Base-by-base conservation (phyloP, 2,329 filamentous ascomycete species). In the Fusarium robinianum region DNA sequence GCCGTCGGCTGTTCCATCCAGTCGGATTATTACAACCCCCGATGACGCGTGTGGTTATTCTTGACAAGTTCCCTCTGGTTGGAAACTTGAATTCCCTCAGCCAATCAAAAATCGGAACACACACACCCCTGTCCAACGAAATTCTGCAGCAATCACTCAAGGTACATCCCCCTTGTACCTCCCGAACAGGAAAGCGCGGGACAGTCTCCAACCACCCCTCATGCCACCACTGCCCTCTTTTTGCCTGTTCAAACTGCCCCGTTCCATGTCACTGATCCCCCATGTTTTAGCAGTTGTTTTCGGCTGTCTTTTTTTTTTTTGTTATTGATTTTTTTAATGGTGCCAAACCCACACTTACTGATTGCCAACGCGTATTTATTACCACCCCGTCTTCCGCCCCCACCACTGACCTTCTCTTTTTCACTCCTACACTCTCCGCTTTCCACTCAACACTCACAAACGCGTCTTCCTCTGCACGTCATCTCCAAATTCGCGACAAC, bases 341-440 rank as follows among this genome's bases (percentile, higher is more conserved):
- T n/a, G n/a, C n/a, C n/a, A n/a, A n/a, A n/a, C n/a, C n/a, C n/a
- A n/a, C n/a, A n/a, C n/a, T n/a, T 55, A 58, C 66, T 69, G 67
- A 70, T 70, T 69, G 61, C 58, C 53, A 53, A 55, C 64, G 57
- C 62, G 56, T 69, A 70, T 69, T 69, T 70, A 68, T 66, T 58
- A 41, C 51, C 45, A 43, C 36, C 39, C 55, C 50, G n/a, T 52
- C 52, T 49, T 49, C 41, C 53, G 57, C 56, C 60, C 65, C 65
- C 66, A 44, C 64, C 55, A 33, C 36, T 34, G 45, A 10, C 10
- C 18, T 32, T 46, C 53, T 51, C 52, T 45, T 41, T 44, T 51
- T 51, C 54, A 43, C 49, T 46, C 52, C 53, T 46, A 42, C 51
- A 56, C 47, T 48, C 49, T 56, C 51, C 50, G 47, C 44, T 41